Conservation (phyloP, 176 grass and related monocot species). For the Oryza officinalis region DNA sequence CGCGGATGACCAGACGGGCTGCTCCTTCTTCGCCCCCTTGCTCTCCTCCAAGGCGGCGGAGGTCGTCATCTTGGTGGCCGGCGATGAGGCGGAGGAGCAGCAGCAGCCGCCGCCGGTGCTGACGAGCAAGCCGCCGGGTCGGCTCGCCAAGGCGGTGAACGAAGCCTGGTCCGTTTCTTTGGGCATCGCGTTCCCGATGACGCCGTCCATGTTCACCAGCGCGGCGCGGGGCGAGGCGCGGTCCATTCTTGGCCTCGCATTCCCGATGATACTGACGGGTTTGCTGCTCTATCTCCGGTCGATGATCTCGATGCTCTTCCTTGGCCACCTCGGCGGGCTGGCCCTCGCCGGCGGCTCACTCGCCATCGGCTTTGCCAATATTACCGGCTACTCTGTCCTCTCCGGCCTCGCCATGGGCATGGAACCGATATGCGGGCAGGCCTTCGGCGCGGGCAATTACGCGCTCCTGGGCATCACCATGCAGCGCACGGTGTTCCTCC, state of each 20-base stretch:
- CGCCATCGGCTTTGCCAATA: slow-evolving; percentile 87
- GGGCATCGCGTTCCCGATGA: slow-evolving; percentile 28
- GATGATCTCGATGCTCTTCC: slow-evolving; percentile 93
- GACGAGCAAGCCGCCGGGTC: slow-evolving; percentile 34
- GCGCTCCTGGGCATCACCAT: slow-evolving; percentile 62
- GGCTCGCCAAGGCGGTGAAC: slow-evolving; percentile 33
- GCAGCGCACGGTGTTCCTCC: slow-evolving; percentile 73
- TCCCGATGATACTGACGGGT: slow-evolving; percentile 77
- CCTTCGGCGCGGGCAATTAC: slow-evolving; percentile 62
- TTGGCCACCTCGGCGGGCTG: slow-evolving; percentile 60
- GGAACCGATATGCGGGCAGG: slow-evolving; percentile 89
- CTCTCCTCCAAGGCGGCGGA: slow-evolving; percentile 28
- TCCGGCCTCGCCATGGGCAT: slow-evolving; percentile 89
- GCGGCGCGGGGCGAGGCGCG: slow-evolving; percentile 44
- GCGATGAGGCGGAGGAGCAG: neutral
- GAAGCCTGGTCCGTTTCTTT: slow-evolving; percentile 29
- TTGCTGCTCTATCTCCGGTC: slow-evolving; percentile 88
- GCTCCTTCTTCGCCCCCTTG: slow-evolving; percentile 30
- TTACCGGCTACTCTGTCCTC: slow-evolving; percentile 76
- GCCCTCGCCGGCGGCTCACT: slow-evolving; percentile 78
- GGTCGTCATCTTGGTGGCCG: slow-evolving; percentile 28
- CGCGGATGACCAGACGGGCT: slow-evolving; percentile 11
- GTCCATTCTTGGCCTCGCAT: slow-evolving; percentile 64
- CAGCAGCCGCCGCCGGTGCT: slow-evolving; percentile 37
- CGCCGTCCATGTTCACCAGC: slow-evolving; percentile 26